Percentiles rank a stretch among this genome's conserved stretches.
phyloP scores from a whole-genome alignment of 164 flowering plant genomes.

The grape (Vitis vinifera) region ASM3070453v1 NC_081811.1:720501-721000 shows the following conservation, averaged over 20 bases:
- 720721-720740: constrained; percentile 39
- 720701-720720: constrained; percentile 5
- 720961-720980: constrained; percentile 30
- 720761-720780: constrained; percentile 29
- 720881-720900: constrained; percentile 30
- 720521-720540: too few species aligned
- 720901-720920: neutral
- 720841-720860: constrained; percentile 24
- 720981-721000: constrained; percentile 26
- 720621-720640: too few species aligned
- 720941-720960: constrained; percentile 43
- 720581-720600: too few species aligned
- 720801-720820: constrained; percentile 53
- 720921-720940: constrained; percentile 17
- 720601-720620: too few species aligned
- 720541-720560: too few species aligned
- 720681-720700: constrained; percentile 7
- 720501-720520: too few species aligned
- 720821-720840: constrained; percentile 39
- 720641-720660: too few species aligned
- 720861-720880: constrained; percentile 35
- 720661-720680: neutral
- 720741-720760: constrained; percentile 49
- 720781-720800: constrained; percentile 47
- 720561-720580: too few species aligned